These are phyloP conservation scores for Fusarium algeriense DNA, from an alignment of 2,329 filamentous ascomycete genomes.

Conservation along the genomic window DNA sequence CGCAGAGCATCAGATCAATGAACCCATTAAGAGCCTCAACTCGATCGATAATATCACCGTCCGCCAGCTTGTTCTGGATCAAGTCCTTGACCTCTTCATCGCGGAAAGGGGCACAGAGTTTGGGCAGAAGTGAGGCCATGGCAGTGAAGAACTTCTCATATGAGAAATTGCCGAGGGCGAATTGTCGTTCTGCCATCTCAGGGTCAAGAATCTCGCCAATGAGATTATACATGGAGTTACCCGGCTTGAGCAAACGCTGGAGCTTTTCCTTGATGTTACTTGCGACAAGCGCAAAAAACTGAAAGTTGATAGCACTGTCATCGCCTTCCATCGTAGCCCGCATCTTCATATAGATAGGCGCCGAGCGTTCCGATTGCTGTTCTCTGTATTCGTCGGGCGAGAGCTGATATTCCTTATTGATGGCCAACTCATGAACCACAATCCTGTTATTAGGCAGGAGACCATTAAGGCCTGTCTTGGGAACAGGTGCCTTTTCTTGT, in stretches of 20 bases:
- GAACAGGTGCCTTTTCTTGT: slow-evolving; percentile 53
- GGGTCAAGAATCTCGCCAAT: slow-evolving; percentile 82
- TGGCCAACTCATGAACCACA: slow-evolving; percentile 82
- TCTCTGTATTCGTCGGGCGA: slow-evolving; percentile 70
- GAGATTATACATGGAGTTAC: slow-evolving; percentile 78
- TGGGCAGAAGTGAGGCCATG: slow-evolving; percentile 80
- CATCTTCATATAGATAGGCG: slow-evolving; percentile 68
- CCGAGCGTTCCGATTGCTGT: slow-evolving; percentile 64
- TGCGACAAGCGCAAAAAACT: slow-evolving; percentile 77
- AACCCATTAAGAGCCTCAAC: slow-evolving; percentile 80
- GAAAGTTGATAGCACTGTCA: slow-evolving; percentile 72
- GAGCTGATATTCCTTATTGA: slow-evolving; percentile 83
- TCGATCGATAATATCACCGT: slow-evolving; percentile 78
- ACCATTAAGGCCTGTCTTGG: slow-evolving; percentile 60
- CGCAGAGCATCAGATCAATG: slow-evolving; percentile 81
- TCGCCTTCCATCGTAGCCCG: slow-evolving; percentile 75
- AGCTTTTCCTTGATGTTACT: slow-evolving; percentile 79
- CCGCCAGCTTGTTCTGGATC: slow-evolving; percentile 69
- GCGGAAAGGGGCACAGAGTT: slow-evolving; percentile 84
- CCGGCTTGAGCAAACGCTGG: slow-evolving; percentile 76
- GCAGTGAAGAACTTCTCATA: slow-evolving; percentile 84
- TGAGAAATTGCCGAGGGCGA: slow-evolving; percentile 78
- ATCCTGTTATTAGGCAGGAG: slow-evolving; percentile 79
- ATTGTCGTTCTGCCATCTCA: slow-evolving; percentile 77
- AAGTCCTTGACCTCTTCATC: slow-evolving; percentile 80